These are phyloP conservation scores for Exophiala phaeomuriformis DNA, from an alignment of 2,329 filamentous ascomycete genomes.

Conservation along the genomic window DNA sequence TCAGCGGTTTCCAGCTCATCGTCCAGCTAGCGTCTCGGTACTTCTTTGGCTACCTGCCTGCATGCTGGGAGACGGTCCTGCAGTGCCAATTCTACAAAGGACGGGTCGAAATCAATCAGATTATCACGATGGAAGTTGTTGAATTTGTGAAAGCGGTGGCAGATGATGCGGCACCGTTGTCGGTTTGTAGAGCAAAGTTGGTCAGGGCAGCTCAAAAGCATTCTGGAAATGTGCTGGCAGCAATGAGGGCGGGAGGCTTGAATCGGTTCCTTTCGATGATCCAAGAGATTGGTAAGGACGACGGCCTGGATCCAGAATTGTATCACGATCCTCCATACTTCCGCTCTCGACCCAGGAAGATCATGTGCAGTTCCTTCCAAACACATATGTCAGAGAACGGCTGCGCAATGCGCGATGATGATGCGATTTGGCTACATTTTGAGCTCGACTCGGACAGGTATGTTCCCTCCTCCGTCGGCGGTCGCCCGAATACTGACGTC, in stretches of 20 bases:
- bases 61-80: slow-evolving; percentile 6
- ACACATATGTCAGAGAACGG: background rate
- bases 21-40: slow-evolving; percentile 7
- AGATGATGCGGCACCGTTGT: background rate
- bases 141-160: background rate
- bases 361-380: slow-evolving; percentile 6
- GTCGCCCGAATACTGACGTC: background rate
- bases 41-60: slow-evolving; percentile 3
- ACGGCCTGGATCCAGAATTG: slow-evolving; percentile 71
- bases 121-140: background rate
- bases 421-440: background rate
- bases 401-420: background rate
- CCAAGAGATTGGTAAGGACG: slow-evolving; percentile 45
- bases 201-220: slow-evolving; percentile 5
- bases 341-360: slow-evolving; percentile 6
- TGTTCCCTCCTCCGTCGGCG: background rate
- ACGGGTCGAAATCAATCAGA: slow-evolving; percentile 6
- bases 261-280: slow-evolving; percentile 4
- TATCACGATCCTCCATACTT: slow-evolving; percentile 80
- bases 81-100: slow-evolving; percentile 3
- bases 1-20: slow-evolving; percentile 2
- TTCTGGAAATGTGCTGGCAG: slow-evolving; percentile 3
- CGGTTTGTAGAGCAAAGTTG: slow-evolving; percentile 1
- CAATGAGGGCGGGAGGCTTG: slow-evolving; percentile 2
- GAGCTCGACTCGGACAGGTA: background rate